Evolutionary conservation across 805 yeast genomes (phyloP), one percentile per base, ranked within the genome.

Genomic region (Myxozyma kluyveri): DNA sequence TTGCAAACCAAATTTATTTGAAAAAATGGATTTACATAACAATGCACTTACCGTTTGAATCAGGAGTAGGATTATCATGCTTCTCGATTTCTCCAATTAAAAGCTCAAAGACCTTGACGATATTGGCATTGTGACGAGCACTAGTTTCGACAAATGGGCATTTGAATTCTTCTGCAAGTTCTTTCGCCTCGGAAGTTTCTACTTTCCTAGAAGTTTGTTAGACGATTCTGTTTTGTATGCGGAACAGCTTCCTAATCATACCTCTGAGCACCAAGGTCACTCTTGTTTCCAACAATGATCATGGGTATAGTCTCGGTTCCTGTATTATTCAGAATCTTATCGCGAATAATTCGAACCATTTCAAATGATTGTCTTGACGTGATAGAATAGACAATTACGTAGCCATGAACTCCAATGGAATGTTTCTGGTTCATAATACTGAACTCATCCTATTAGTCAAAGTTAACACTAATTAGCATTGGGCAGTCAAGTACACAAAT

Each of bases 71-170:
- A 57, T 82, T 81, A 64, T 82, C 83, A 50, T 76, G 74, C 52
- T 72, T 71, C 66, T 86, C 93, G 57, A 87, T 84, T 59, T 78
- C 79, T 44, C 72, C 75, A 37, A 81, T 71, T 58, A 86, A 72
- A 33, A 74, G 68, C 57, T 83, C 81, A 65, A 87, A 86, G 14
- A 84, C 81, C 59, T 72, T 65, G 52, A 66, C 58, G 3, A 52
- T 47, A 31, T 88, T 86, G 66, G 79, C 81, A 63, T 87, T 81
- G 54, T 84, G 80, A 62, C 89, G 83, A 17, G 95, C 95, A 38
- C 87, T 80, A 7, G 95, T 86, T 71, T 88, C 96, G 63, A 88
- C 76, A 67, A 86, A 88, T 18, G 86, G 87, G 61, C 86, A 79
- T 47, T 75, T 73, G 64, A 87, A 79, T 58, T 79, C 76, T 50